Conservation (phyloP, 1,284 basidiomycete genomes). For the Marasmius sp. region DNA sequence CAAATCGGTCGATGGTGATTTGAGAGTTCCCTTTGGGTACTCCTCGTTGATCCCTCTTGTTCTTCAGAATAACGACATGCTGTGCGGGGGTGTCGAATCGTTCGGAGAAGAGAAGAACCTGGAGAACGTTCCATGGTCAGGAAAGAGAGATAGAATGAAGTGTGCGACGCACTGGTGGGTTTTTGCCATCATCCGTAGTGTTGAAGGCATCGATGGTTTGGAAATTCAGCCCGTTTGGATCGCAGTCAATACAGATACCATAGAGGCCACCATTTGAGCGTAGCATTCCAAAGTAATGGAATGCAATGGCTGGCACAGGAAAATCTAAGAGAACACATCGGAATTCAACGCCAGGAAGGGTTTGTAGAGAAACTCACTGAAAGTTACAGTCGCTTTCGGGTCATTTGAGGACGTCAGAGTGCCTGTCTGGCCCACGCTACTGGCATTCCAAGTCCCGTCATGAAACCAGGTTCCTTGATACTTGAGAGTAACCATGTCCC, state of each 20-base stretch:
- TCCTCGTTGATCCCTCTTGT: not conserved
- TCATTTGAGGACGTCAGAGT: constrained; percentile 25
- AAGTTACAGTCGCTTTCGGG: constrained; percentile 26
- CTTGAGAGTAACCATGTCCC: constrained; percentile 19
- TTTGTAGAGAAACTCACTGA: constrained; percentile 19
- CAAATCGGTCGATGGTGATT: constrained; percentile 27
- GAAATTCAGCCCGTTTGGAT: constrained; percentile 24
- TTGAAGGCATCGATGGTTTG: constrained; percentile 26
- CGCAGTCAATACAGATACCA: constrained; percentile 24
- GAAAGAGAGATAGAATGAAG: not conserved
- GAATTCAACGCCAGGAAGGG: not conserved
- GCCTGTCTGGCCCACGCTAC: constrained; percentile 23
- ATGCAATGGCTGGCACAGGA: constrained; percentile 26
- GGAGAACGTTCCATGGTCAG: constrained; percentile 22
- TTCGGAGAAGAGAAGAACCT: constrained; percentile 14
- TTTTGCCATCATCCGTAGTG: constrained; percentile 24
- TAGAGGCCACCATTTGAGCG: constrained; percentile 19
- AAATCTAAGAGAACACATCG: constrained; percentile 2
- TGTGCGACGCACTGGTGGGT: constrained; percentile 24
- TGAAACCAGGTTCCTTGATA: constrained; percentile 26
- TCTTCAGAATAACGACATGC: not conserved
- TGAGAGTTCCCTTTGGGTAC: constrained; percentile 23
- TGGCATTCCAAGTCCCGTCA: constrained; percentile 27
- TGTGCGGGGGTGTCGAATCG: not conserved
- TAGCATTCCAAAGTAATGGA: constrained; percentile 30